Conservation (phyloP, 2,329 filamentous ascomycete species). For the Pseudopithomyces chartarum region DNA sequence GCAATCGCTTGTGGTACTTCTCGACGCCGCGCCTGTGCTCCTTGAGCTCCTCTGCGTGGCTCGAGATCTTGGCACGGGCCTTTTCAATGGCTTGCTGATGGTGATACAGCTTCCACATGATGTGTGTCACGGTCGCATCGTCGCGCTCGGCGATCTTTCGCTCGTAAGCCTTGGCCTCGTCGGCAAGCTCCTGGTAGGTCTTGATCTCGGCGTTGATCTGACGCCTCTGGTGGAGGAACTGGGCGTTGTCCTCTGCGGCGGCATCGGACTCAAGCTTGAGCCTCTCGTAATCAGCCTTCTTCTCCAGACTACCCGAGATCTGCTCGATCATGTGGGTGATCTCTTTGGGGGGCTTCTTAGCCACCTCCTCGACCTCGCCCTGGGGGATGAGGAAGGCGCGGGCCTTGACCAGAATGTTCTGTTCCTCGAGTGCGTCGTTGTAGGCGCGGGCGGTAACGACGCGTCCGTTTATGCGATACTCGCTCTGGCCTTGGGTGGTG, state of each 20-base stretch:
- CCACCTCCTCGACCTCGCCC: slow-evolving; percentile 96
- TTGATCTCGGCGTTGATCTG: slow-evolving; percentile 98
- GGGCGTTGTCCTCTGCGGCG: slow-evolving; percentile 84
- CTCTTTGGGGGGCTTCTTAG: slow-evolving; percentile 91
- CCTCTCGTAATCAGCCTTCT: slow-evolving; percentile 90
- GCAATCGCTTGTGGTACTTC: slow-evolving; percentile 78
- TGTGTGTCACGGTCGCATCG: slow-evolving; percentile 87
- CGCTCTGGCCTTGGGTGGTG: slow-evolving; percentile 83
- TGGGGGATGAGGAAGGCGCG: slow-evolving; percentile 98
- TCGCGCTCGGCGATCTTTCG: slow-evolving; percentile 89
- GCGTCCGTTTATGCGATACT: slow-evolving; percentile 96
- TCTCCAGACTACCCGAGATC: slow-evolving; percentile 93
- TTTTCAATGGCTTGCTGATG: slow-evolving; percentile 93
- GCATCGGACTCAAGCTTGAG: slow-evolving; percentile 86
- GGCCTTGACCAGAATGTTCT: slow-evolving; percentile 98
- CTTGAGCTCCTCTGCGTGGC: slow-evolving; percentile 92
- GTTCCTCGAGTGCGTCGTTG: slow-evolving; percentile 86
- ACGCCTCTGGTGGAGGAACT: slow-evolving; percentile 84
- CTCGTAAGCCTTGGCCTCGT: slow-evolving; percentile 91
- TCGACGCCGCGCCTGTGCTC: slow-evolving; percentile 89
- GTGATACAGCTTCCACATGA: slow-evolving; percentile 95
- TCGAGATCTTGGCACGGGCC: slow-evolving; percentile 86
- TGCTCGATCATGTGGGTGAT: slow-evolving; percentile 94
- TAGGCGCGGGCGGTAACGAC: slow-evolving; percentile 88
- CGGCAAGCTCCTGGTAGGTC: slow-evolving; percentile 96